Conservation (phyloP, 768 basidiomycete genomes). For the Mycena chlorophos region DNA sequence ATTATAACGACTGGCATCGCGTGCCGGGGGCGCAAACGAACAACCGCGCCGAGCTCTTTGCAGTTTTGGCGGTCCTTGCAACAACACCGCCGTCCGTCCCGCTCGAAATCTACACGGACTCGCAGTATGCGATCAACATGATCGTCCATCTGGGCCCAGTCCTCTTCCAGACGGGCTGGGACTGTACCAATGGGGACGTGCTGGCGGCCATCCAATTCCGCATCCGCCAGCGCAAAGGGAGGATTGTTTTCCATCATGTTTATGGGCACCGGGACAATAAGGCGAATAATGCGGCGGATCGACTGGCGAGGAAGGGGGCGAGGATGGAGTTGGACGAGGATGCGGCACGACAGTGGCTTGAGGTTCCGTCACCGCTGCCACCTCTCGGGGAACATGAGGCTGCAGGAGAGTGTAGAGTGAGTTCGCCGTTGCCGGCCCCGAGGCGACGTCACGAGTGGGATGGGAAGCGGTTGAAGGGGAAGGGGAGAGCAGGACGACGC, state of each 20-base stretch:
- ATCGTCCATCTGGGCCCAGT: neutral
- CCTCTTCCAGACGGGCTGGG: neutral
- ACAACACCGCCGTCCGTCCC: neutral
- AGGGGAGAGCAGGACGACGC: neutral
- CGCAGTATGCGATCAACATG: slow-evolving; percentile 3
- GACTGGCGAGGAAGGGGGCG: neutral
- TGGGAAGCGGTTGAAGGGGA: neutral
- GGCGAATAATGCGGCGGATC: slow-evolving; percentile 2
- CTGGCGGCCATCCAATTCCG: neutral
- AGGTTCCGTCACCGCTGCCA: neutral
- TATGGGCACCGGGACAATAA: neutral
- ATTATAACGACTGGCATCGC: neutral
- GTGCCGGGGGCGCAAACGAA: slow-evolving; percentile 3
- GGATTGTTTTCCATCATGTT: neutral
- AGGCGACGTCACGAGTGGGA: neutral
- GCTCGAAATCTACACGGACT: neutral
- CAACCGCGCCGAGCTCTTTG: neutral
- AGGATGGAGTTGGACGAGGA: neutral
- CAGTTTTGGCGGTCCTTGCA: neutral
- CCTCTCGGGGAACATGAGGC: neutral
- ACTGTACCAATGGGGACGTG: neutral
- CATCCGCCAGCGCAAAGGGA: neutral
- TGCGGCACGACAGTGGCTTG: neutral
- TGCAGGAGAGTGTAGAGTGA: neutral
- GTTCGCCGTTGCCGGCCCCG: neutral